phyloP scores from a whole-genome alignment of 2,329 filamentous ascomycete species.

The Rhynchosporium secalis region DNA sequence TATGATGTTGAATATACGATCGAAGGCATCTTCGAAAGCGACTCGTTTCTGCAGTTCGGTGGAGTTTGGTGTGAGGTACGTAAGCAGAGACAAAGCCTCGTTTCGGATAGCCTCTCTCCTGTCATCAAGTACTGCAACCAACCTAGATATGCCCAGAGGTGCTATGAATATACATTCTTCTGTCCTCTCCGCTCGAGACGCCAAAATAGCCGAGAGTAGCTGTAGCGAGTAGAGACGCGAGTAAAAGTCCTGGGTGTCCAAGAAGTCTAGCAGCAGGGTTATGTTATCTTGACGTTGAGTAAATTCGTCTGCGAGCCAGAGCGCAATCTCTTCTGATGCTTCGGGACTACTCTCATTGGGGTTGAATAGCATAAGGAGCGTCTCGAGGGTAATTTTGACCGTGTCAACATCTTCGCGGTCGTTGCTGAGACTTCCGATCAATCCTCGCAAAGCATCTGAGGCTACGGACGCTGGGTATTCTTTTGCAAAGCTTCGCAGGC shows the following conservation, averaged over 20 bases:
- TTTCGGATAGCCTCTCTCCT: conserved; percentile 83
- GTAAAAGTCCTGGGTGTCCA: conserved; percentile 87
- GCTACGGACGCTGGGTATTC: conserved; percentile 94
- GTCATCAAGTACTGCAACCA: conserved; percentile 84
- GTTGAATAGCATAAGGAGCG: conserved; percentile 86
- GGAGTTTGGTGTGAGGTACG: conserved; percentile 82
- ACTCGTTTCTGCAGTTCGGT: conserved; percentile 91
- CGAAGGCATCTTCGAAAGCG: conserved; percentile 92
- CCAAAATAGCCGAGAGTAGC: conserved; percentile 81
- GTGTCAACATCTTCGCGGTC: conserved; percentile 96
- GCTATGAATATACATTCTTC: conserved; percentile 93
- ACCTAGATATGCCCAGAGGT: conserved; percentile 80
- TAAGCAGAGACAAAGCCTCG: conserved; percentile 83
- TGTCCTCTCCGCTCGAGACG: conserved; percentile 83
- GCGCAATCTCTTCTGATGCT: conserved; percentile 90
- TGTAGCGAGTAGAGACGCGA: conserved; percentile 88
- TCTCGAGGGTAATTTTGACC: conserved; percentile 92
- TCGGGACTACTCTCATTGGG: conserved; percentile 75
- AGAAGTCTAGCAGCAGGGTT: conserved; percentile 81
- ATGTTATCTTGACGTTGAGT: conserved; percentile 98
- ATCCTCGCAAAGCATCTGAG: conserved; percentile 82
- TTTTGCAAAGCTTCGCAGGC: conserved; percentile 92
- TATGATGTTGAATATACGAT: conserved; percentile 80
- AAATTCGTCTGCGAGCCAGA: conserved; percentile 98
- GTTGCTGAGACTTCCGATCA: conserved; percentile 82